phyloP scores from a whole-genome alignment of 148 eudicot genomes.

The Vaccinium vitisidaea region DNA sequence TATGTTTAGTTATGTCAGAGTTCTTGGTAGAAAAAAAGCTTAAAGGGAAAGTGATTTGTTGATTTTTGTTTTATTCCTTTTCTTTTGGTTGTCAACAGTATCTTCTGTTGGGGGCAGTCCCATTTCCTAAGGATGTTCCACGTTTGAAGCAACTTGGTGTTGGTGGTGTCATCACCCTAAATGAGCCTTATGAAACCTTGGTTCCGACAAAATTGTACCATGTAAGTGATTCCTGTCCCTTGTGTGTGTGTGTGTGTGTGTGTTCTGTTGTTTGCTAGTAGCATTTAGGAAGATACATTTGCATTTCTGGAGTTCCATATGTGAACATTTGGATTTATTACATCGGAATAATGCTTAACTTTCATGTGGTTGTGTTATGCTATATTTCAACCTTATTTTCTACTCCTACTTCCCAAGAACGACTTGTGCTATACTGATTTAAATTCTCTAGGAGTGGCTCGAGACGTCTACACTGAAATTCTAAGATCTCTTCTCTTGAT shows the following conservation, averaged over 20 bases:
- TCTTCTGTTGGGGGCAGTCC: slow-evolving; percentile 71
- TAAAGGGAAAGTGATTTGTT: background rate
- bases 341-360: background rate
- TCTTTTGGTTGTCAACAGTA: slow-evolving; percentile 34
- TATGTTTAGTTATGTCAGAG: background rate
- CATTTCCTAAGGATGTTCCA: slow-evolving; percentile 66
- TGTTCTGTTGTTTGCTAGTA: background rate
- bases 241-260: background rate
- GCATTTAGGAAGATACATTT: background rate
- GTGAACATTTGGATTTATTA: background rate
- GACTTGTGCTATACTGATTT: background rate
- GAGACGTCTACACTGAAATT: slow-evolving; percentile 12
- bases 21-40: background rate
- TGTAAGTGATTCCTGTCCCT: slow-evolving; percentile 36
- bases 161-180: slow-evolving; percentile 78
- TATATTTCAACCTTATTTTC: background rate
- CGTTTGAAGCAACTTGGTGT: slow-evolving; percentile 69
- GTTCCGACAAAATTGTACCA: slow-evolving; percentile 60
- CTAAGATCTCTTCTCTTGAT: slow-evolving; percentile 4
- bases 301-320: background rate
- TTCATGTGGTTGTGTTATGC: background rate
- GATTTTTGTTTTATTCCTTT: background rate
- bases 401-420: background rate
- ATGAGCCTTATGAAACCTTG: slow-evolving; percentile 79
- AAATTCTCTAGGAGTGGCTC: slow-evolving; percentile 17